These are phyloP conservation scores for Verticillium nonalfalfae DNA, from an alignment of 2,329 filamentous ascomycete species.

Conservation along the genomic window DNA sequence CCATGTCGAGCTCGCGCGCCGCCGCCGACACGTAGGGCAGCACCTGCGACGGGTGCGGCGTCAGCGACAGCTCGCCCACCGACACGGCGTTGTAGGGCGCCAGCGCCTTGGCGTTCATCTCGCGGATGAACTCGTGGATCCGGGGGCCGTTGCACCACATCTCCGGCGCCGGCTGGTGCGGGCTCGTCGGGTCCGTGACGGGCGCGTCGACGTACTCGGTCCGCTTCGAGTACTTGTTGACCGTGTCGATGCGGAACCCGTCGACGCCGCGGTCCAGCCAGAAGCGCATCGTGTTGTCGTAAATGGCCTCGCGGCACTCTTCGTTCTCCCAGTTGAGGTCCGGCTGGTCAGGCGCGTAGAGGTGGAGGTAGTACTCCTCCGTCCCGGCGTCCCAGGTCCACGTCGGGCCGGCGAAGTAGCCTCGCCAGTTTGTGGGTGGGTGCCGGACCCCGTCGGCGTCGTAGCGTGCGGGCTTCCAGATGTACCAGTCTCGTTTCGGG, in stretches of 20 bases:
- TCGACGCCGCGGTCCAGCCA: conserved; percentile 66
- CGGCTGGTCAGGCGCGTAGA: conserved; percentile 65
- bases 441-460: conserved; percentile 44
- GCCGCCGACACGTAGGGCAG: conserved; percentile 47
- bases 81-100: conserved; percentile 52
- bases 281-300: conserved; percentile 60
- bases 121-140: conserved; percentile 55
- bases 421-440: conserved; percentile 53
- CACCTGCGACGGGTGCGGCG: conserved; percentile 43
- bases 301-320: conserved; percentile 59
- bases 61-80: conserved; percentile 56
- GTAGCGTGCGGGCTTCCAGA: conserved; percentile 55
- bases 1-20: conserved; percentile 52
- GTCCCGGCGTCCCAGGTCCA: conserved; percentile 47
- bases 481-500: conserved; percentile 56
- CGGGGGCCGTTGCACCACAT: conserved; percentile 56
- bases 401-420: conserved; percentile 38
- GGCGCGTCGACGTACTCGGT: conserved; percentile 48
- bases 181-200: conserved; percentile 28
- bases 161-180: conserved; percentile 35
- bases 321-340: conserved; percentile 73
- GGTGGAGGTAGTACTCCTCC: conserved; percentile 47
- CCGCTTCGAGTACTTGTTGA: conserved; percentile 61
- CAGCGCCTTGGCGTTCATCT: conserved; percentile 49
- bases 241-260: conserved; percentile 62